Evolutionary conservation across 208 protist genomes (phyloP).

Genomic region (Crithidia bombi): DNA sequence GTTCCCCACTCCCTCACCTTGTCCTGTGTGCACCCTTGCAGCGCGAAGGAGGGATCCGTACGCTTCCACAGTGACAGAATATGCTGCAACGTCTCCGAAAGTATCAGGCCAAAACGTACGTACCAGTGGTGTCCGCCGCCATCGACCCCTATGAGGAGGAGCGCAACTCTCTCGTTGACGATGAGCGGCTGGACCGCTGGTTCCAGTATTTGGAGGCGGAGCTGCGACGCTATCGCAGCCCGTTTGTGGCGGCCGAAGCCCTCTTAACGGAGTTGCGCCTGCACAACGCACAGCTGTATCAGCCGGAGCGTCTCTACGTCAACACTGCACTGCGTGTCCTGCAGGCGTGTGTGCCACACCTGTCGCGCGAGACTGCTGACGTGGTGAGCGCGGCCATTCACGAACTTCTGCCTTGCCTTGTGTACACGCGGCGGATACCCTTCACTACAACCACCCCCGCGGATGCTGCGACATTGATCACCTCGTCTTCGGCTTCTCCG

Average conservation of each 20-base stretch:
- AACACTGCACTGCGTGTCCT: slow-evolving; percentile 74
- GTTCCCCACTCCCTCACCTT: background rate
- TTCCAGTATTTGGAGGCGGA: slow-evolving; percentile 61
- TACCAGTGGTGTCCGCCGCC: slow-evolving; percentile 49
- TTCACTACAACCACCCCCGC: background rate
- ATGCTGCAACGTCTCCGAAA: slow-evolving; percentile 22
- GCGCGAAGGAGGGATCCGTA: too few species aligned
- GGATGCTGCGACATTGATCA: background rate
- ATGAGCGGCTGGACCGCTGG: slow-evolving; percentile 58
- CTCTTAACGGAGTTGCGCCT: slow-evolving; percentile 68
- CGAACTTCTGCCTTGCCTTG: slow-evolving; percentile 74
- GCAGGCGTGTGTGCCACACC: slow-evolving; percentile 54
- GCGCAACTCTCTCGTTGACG: slow-evolving; percentile 40
- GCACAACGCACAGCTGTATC: slow-evolving; percentile 36
- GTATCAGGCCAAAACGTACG: slow-evolving; percentile 36
- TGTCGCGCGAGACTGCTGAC: slow-evolving; percentile 53
- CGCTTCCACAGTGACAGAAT: background rate
- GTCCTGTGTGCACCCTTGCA: background rate
- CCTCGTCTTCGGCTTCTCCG: background rate
- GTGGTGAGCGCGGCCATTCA: slow-evolving; percentile 67
- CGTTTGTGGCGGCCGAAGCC: slow-evolving; percentile 85
- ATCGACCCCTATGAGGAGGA: slow-evolving; percentile 75
- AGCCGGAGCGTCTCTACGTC: slow-evolving; percentile 69
- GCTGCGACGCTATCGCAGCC: slow-evolving; percentile 68
- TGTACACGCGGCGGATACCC: slow-evolving; percentile 62